Conservation (phyloP, 1,284 basidiomycete species). For the Tausonia pullulans region DNA sequence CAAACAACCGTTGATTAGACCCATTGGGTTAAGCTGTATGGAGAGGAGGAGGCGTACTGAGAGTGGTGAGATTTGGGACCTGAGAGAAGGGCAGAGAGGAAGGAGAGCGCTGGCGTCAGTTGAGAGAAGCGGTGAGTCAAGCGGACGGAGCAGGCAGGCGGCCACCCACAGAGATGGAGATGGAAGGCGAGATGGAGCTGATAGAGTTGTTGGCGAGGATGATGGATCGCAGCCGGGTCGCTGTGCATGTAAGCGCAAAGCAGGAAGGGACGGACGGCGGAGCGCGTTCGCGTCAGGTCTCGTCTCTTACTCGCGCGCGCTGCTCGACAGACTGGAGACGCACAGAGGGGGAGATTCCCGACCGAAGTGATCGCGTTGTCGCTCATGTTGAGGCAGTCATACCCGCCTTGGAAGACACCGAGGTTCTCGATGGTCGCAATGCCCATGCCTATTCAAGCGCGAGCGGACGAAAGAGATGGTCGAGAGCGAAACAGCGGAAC, state of each 20-base stretch:
- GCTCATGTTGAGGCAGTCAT: constrained; percentile 67
- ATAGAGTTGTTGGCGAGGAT: constrained; percentile 96
- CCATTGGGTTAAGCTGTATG: background rate
- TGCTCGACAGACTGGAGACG: constrained; percentile 14
- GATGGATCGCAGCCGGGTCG: constrained; percentile 71
- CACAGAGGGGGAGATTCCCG: constrained; percentile 74
- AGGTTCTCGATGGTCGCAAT: constrained; percentile 98
- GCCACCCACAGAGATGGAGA: constrained; percentile 30
- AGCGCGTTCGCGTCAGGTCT: background rate
- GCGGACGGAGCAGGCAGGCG: background rate
- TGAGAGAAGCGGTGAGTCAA: background rate
- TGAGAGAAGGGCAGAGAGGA: constrained; percentile 10
- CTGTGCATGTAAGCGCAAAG: constrained; percentile 41
- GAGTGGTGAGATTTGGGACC: constrained; percentile 35
- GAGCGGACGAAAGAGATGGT: constrained; percentile 7
- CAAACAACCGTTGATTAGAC: background rate
- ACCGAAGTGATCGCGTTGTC: constrained; percentile 88
- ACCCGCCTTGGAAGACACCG: constrained; percentile 78
- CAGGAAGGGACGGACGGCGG: background rate
- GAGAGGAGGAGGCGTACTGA: constrained; percentile 23
- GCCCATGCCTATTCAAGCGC: constrained; percentile 62
- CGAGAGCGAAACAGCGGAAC: constrained; percentile 2
- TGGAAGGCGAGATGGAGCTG: constrained; percentile 53
- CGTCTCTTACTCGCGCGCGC: background rate
- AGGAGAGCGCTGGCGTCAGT: background rate